phyloP scores from a whole-genome alignment of 169 alveolate genomes.

The Eimeria sp. region DNA sequence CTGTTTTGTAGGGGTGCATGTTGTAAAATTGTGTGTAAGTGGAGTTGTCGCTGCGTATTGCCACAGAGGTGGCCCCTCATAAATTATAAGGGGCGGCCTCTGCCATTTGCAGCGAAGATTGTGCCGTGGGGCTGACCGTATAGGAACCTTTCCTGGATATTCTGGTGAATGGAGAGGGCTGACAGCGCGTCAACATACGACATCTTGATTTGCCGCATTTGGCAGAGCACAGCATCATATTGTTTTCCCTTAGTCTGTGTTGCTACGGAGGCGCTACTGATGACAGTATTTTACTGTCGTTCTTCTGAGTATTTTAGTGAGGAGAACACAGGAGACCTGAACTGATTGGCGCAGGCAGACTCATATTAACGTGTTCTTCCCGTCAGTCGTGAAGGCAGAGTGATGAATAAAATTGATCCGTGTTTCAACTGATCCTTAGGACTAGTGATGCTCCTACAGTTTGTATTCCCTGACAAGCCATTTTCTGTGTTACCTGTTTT shows the following conservation, averaged over 20 bases:
- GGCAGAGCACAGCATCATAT: too few species aligned
- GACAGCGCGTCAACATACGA: slow-evolving; percentile 46
- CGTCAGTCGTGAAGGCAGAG: background rate
- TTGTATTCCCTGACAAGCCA: slow-evolving; percentile 52
- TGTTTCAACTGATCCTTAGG: slow-evolving; percentile 45
- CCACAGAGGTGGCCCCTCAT: slow-evolving; percentile 37
- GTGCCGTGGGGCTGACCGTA: slow-evolving; percentile 27
- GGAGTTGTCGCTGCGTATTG: background rate
- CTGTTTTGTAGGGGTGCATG: background rate
- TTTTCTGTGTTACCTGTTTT: background rate
- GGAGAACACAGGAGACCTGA: slow-evolving; percentile 25
- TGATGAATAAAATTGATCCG: slow-evolving; percentile 8
- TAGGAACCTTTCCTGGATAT: slow-evolving; percentile 10
- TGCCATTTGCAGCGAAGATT: slow-evolving; percentile 79
- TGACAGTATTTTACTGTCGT: slow-evolving; percentile 21
- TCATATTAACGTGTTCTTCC: too few species aligned
- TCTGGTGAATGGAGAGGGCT: slow-evolving; percentile 50
- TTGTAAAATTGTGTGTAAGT: too few species aligned
- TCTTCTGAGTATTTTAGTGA: slow-evolving; percentile 20
- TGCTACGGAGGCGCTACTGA: background rate
- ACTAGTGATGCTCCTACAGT: slow-evolving; percentile 20
- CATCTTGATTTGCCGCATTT: too few species aligned
- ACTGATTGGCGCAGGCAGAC: background rate
- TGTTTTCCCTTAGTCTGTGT: background rate
- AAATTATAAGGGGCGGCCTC: slow-evolving; percentile 4